Evolutionary conservation across 495 filamentous ascomycete species (phyloP).

Genomic region (Lichenothelia convexa): DNA sequence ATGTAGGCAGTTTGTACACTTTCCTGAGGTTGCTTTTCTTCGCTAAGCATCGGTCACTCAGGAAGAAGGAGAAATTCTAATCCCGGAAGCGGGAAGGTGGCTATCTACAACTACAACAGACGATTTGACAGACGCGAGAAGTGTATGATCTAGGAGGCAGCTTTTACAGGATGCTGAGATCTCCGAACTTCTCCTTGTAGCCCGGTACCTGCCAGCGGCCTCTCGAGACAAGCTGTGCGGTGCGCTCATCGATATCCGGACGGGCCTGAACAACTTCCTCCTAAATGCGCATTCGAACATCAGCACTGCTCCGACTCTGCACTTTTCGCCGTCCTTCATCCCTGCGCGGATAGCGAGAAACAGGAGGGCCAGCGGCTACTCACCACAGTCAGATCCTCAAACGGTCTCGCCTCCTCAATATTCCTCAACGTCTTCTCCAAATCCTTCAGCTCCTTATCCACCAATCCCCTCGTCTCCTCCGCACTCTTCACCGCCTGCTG

Average conservation of each 20-base stretch:
- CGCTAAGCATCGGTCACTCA: too few relatives aligned
- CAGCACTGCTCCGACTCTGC: background rate
- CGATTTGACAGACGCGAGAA: too few relatives aligned
- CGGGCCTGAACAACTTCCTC: conserved; percentile 86
- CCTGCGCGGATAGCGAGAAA: background rate
- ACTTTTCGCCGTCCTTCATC: background rate
- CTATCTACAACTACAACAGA: too few relatives aligned
- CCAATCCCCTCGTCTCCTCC: conserved; percentile 82
- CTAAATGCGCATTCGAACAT: conserved; percentile 36
- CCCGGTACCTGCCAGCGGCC: conserved; percentile 93
- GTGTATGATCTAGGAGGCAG: too few relatives aligned
- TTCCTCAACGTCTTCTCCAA: conserved; percentile 87
- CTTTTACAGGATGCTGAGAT: conserved; percentile 73
- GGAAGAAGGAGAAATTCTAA: too few relatives aligned
- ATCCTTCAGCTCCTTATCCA: conserved; percentile 81
- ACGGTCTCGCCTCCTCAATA: conserved; percentile 88
- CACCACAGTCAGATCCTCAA: conserved; percentile 96
- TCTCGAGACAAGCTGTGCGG: conserved; percentile 77
- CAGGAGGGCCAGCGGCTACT: conserved; percentile 23
- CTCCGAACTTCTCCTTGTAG: conserved; percentile 99
- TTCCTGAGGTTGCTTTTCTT: too few relatives aligned
- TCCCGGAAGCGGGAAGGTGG: too few relatives aligned
- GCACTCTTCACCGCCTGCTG: conserved; percentile 92
- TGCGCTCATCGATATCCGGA: conserved; percentile 92
- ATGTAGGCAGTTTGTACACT: too few relatives aligned